Percentiles rank a stretch among this genome's conserved stretches.
phyloP scores from a whole-genome alignment of 352 stramenopile species.

The Peronospora belbahrii region DNA sequence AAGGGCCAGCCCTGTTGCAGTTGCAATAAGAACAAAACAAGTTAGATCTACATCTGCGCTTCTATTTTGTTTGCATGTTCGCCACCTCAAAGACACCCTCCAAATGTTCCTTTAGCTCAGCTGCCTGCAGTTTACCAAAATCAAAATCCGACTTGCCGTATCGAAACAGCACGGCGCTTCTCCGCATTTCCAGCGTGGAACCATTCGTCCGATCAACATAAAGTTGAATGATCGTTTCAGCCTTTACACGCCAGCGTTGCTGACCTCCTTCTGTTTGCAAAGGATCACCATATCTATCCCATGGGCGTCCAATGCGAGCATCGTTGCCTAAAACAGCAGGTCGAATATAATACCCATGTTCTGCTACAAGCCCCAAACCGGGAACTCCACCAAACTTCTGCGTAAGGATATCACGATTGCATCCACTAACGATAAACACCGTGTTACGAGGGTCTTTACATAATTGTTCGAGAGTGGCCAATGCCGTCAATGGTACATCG shows the following conservation, averaged over 20 bases:
- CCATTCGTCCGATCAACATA: conserved; percentile 98
- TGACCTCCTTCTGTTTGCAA: conserved; percentile 44
- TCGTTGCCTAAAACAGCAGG: conserved; percentile 52
- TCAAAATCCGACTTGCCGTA: conserved; percentile 98
- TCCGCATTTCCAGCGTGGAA: conserved; percentile 95
- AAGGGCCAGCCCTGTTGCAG: conserved; percentile 54
- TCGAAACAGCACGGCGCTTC: conserved; percentile 97
- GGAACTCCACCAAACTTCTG: conserved; percentile 92
- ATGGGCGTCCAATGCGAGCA: conserved; percentile 58
- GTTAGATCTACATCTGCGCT: background rate
- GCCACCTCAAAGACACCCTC: conserved; percentile 81
- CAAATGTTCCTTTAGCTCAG: conserved; percentile 96
- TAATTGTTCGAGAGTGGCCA: conserved; percentile 86
- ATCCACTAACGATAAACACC: conserved; percentile 97
- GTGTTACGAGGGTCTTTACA: conserved; percentile 92
- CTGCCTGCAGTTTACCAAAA: conserved; percentile 95
- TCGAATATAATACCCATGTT: conserved; percentile 97
- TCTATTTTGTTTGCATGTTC: background rate
- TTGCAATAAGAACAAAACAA: background rate
- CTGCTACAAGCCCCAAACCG: conserved; percentile 93
- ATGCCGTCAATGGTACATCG: conserved; percentile 57
- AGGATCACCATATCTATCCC: conserved; percentile 62
- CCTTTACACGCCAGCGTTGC: conserved; percentile 91
- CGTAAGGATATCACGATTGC: conserved; percentile 92
- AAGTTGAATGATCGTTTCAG: conserved; percentile 94